A percentile compares a stretch with the other conserved stretches of the same genome.
Conservation (phyloP, 2,329 filamentous ascomycete species). For the Coniochaeta hoffmannii region DNA sequence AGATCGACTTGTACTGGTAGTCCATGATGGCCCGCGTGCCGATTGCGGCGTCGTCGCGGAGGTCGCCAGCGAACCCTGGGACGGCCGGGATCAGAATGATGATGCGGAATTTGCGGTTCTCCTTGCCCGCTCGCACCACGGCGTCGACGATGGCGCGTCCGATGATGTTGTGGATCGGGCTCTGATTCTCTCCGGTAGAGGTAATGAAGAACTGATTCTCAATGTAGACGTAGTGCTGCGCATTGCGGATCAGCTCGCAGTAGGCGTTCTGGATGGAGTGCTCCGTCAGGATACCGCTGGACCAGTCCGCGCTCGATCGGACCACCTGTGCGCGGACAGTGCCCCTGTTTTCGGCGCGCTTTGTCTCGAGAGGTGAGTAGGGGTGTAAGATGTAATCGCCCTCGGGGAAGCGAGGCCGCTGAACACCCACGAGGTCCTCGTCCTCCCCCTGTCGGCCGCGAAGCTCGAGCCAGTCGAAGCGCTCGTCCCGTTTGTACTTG, state of each 20-base stretch:
- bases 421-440: conserved; percentile 81
- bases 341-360: conserved; percentile 57
- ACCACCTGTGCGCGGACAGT: conserved; percentile 77
- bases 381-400: conserved; percentile 84
- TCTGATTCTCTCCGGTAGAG: conserved; percentile 81
- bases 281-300: conserved; percentile 77
- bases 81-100: conserved; percentile 88
- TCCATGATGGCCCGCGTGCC: conserved; percentile 96
- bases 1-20: conserved; percentile 96
- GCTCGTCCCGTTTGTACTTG: conserved; percentile 86
- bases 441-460: conserved; percentile 69
- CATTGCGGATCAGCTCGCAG: conserved; percentile 73
- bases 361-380: conserved; percentile 58
- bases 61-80: conserved; percentile 88
- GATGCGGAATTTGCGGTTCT: conserved; percentile 80
- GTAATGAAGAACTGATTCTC: conserved; percentile 99
- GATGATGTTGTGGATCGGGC: conserved; percentile 80
- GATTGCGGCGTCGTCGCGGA: conserved; percentile 72
- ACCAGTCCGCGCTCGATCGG: conserved; percentile 91
- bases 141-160: conserved; percentile 88
- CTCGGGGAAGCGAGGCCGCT: conserved; percentile 81
- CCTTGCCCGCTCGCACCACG: conserved; percentile 71
- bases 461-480: conserved; percentile 79
- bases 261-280: conserved; percentile 87
- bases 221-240: conserved; percentile 91